Percentiles rank a stretch among this genome's conserved stretches.
These are phyloP conservation scores for Pyrus hybrid DNA, from an alignment of 331 rosid genomes.

Conservation along the genomic window DNA sequence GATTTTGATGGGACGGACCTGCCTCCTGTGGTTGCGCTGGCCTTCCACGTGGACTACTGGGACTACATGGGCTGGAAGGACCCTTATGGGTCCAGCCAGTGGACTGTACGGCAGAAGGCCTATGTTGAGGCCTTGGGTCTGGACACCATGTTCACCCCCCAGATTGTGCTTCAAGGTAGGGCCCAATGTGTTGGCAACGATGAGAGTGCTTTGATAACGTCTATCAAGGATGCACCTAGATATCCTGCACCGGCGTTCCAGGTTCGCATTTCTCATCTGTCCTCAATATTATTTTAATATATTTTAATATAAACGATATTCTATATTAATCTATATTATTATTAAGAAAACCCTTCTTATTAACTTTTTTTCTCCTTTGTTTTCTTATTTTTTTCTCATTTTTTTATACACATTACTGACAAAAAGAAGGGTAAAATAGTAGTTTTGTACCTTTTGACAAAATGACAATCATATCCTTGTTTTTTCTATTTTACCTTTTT, in stretches of 20 bases:
- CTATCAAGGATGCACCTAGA: constrained; percentile 45
- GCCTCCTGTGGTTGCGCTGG: constrained; percentile 60
- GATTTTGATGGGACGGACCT: constrained; percentile 43
- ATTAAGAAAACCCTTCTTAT: no score
- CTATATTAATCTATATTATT: no score
- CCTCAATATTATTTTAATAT: no score
- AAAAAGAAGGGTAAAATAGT: no score
- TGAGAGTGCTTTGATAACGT: constrained; percentile 40
- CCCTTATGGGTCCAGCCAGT: constrained; percentile 75
- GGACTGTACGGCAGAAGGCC: constrained; percentile 85
- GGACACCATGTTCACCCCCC: constrained; percentile 84
- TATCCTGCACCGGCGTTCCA: constrained; percentile 58
- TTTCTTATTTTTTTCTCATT: no score
- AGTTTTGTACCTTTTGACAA: no score
- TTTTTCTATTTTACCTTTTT: no score
- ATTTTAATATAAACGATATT: no score
- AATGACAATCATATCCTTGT: no score
- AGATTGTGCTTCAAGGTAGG: constrained; percentile 67
- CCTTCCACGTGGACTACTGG: constrained; percentile 92
- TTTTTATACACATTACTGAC: no score
- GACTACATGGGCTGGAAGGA: constrained; percentile 97
- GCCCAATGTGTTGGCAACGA: constrained; percentile 70
- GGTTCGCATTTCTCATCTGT: constrained; percentile 21
- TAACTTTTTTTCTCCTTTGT: no score
- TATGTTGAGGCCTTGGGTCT: constrained; percentile 64